A percentile compares a stretch with the other conserved stretches of the same genome.
Conservation (phyloP, 176 grass and related monocot genomes). For the Ensete ventricosum region DNA sequence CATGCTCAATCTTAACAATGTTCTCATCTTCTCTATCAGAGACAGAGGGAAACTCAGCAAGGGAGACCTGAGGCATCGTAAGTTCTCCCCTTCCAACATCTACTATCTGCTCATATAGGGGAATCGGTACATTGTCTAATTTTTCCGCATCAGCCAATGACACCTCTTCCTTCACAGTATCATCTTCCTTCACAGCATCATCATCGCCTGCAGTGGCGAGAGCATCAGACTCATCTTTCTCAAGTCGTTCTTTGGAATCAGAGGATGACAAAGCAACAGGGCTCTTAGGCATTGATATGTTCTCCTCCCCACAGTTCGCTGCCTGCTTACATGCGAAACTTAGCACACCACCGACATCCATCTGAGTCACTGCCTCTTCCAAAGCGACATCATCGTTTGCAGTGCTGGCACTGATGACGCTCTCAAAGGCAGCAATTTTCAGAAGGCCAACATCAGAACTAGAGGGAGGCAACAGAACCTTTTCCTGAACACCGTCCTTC, state of each 20-base stretch:
- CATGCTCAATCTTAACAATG: not conserved
- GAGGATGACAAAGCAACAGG: not conserved
- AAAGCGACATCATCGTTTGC: not conserved
- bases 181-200: not conserved
- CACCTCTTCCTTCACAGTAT: constrained; percentile 41
- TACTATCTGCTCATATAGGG: not conserved
- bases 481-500: no score
- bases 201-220: not conserved
- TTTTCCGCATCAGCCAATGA: not conserved
- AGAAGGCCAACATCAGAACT: not conserved
- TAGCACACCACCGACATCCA: not conserved
- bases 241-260: not conserved
- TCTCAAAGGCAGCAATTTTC: not conserved
- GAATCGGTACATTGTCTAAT: not conserved
- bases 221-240: constrained; percentile 8
- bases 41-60: not conserved
- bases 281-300: not conserved
- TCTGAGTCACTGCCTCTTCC: not conserved
- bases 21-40: not conserved
- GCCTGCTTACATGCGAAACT: not conserved
- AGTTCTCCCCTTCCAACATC: not conserved
- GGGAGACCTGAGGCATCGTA: not conserved
- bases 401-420: not conserved
- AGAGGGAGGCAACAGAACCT: no score
- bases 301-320: constrained; percentile 8